Evolutionary conservation across 441 rosid species (phyloP).

Genomic region (Adansonia gregorii): DNA sequence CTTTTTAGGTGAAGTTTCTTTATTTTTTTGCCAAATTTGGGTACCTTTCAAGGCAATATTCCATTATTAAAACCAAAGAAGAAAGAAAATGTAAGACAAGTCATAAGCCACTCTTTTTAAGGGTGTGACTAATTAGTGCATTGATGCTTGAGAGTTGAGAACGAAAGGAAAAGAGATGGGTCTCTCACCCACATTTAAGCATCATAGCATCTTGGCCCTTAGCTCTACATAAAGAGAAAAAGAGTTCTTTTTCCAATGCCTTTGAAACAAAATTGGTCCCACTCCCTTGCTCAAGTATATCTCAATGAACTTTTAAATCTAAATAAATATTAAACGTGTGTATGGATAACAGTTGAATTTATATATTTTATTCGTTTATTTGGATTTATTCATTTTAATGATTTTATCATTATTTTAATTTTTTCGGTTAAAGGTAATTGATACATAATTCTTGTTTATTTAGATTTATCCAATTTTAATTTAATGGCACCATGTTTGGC

Average conservation of each 20-base stretch:
- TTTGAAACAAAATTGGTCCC: background rate
- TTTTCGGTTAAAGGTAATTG: too few relatives aligned
- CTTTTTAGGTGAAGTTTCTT: too few relatives aligned
- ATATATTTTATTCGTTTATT: too few relatives aligned
- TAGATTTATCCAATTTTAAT: too few relatives aligned
- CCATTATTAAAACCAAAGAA: background rate
- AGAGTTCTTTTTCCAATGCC: background rate
- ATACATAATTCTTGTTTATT: too few relatives aligned
- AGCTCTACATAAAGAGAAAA: background rate
- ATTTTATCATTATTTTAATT: too few relatives aligned
- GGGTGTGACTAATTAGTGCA: background rate
- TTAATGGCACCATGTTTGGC: too few relatives aligned
- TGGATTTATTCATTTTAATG: too few relatives aligned
- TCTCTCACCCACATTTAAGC: background rate
- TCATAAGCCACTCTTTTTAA: background rate
- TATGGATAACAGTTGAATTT: too few relatives aligned
- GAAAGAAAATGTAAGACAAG: background rate
- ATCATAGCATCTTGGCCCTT: background rate
- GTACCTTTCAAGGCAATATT: background rate
- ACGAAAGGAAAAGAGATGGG: background rate
- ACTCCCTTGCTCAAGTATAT: background rate
- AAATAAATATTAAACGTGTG: too few relatives aligned
- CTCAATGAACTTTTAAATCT: background rate
- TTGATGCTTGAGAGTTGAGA: background rate
- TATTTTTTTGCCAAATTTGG: background rate